Evolutionary conservation across 352 stramenopile genomes (phyloP).

Genomic region (Pythium apleroticum): DNA sequence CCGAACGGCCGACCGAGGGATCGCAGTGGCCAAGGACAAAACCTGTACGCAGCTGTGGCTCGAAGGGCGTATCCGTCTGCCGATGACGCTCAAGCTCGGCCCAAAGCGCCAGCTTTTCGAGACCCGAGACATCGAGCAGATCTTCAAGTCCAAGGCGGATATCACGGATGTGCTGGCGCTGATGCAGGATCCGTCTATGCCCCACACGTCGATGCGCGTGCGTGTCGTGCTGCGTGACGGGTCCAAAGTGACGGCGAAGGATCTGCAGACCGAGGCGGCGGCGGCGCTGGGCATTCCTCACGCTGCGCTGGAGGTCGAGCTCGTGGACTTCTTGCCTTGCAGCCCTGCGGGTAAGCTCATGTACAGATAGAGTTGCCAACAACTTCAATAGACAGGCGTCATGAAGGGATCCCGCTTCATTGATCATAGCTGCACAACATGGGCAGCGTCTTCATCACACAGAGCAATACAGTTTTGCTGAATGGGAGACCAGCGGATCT

Average conservation of each 20-base stretch:
- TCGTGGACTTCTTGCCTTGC: conserved; percentile 69
- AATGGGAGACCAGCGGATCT: conserved; percentile 90
- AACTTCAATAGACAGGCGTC: not conserved
- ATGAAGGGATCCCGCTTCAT: not conserved
- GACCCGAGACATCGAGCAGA: conserved; percentile 16
- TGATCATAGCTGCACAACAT: conserved; percentile 86
- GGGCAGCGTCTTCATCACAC: conserved; percentile 93
- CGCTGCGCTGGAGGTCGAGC: conserved; percentile 43
- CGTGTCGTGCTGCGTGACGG: conserved; percentile 15
- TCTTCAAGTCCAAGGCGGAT: conserved; percentile 16
- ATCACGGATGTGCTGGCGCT: conserved; percentile 29
- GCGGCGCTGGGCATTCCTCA: conserved; percentile 43
- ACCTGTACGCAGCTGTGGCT: conserved; percentile 59
- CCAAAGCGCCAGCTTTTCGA: conserved; percentile 12
- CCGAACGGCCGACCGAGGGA: conserved; percentile 61
- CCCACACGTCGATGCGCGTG: conserved; percentile 14
- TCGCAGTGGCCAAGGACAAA: conserved; percentile 17
- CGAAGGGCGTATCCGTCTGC: conserved; percentile 55
- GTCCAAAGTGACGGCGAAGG: conserved; percentile 2
- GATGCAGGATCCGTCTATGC: conserved; percentile 24
- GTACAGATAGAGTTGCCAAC: conserved; percentile 46
- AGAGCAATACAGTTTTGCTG: conserved; percentile 96
- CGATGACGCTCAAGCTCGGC: conserved; percentile 23
- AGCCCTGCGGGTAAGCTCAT: conserved; percentile 85
- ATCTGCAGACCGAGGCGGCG: conserved; percentile 18